A percentile compares a stretch with the other conserved stretches of the same genome.
Conservation (phyloP, 164 flowering plant genomes). For the Saururus chinensis region DNA sequence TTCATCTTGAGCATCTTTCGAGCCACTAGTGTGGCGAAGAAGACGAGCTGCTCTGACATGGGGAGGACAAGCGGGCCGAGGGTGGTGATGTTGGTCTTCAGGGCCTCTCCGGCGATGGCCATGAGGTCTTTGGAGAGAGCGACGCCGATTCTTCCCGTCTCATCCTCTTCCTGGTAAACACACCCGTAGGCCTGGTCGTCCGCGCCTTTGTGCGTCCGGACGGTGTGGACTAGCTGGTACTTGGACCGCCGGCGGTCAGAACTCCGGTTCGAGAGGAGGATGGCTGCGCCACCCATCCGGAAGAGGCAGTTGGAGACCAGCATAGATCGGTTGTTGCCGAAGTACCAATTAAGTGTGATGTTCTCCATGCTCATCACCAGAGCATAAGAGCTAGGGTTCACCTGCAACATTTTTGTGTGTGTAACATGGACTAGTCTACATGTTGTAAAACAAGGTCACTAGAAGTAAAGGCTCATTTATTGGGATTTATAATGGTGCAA, state of each 20-base stretch:
- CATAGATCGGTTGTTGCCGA: conserved; percentile 79
- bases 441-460: no score
- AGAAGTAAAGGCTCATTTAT: no score
- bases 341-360: conserved; percentile 81
- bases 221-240: conserved; percentile 73
- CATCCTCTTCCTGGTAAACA: conserved; percentile 64
- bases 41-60: conserved; percentile 69
- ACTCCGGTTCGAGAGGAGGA: conserved; percentile 61
- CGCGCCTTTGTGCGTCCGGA: conserved; percentile 72
- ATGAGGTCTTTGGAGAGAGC: conserved; percentile 65
- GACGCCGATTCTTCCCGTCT: conserved; percentile 37
- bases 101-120: conserved; percentile 77
- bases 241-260: conserved; percentile 62
- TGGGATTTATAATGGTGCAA: no score
- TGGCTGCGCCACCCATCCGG: conserved; percentile 85
- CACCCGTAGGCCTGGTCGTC: conserved; percentile 51
- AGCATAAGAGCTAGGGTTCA: conserved; percentile 57
- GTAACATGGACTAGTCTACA: no score
- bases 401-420: no score
- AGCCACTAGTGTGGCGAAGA: conserved; percentile 41
- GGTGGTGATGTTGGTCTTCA: conserved; percentile 69
- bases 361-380: conserved; percentile 84
- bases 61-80: conserved; percentile 78
- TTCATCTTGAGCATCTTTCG: conserved; percentile 38
- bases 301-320: conserved; percentile 77